Percentiles rank a stretch among this genome's conserved stretches.
phyloP scores from a whole-genome alignment of 768 basidiomycete species.

The Hericium rajendrae region DNA sequence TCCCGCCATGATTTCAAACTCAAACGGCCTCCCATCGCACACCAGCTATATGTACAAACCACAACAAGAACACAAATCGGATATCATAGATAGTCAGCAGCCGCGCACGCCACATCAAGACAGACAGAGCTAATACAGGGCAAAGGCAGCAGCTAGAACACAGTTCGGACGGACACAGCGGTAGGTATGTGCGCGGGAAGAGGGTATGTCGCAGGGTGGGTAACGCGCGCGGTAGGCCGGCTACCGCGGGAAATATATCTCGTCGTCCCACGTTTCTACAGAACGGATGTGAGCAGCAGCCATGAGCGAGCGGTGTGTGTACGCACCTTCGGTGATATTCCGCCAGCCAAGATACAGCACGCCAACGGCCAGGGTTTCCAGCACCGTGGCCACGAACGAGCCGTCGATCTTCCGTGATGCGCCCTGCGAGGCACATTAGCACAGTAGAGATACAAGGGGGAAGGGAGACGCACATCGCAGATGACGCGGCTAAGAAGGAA shows the following conservation, averaged over 20 bases:
- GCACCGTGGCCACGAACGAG: conserved; percentile 74
- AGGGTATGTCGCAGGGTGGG: no score
- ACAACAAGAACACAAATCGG: no score
- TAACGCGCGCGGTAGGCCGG: neutral
- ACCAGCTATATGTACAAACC: no score
- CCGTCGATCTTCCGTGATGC: conserved; percentile 70
- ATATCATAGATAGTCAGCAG: no score
- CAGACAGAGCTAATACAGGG: no score
- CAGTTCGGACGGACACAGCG: no score
- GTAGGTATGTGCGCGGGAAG: no score
- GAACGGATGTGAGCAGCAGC: neutral
- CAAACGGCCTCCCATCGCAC: no score
- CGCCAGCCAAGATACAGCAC: conserved; percentile 74
- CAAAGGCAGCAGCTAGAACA: no score
- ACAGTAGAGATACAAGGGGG: neutral
- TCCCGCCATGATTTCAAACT: no score
- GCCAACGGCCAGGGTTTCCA: conserved; percentile 69
- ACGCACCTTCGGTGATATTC: conserved; percentile 80
- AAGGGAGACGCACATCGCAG: conserved; percentile 40
- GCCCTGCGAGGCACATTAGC: conserved; percentile 28
- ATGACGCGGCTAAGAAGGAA: conserved; percentile 73
- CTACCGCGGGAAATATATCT: conserved; percentile 1
- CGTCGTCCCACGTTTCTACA: conserved; percentile 1
- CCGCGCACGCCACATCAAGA: no score
- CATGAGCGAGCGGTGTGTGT: neutral